Evolutionary conservation across 306 rosid species (phyloP), one percentile per base, ranked within the genome.

Genomic region (Dryas alaskensis): DNA sequence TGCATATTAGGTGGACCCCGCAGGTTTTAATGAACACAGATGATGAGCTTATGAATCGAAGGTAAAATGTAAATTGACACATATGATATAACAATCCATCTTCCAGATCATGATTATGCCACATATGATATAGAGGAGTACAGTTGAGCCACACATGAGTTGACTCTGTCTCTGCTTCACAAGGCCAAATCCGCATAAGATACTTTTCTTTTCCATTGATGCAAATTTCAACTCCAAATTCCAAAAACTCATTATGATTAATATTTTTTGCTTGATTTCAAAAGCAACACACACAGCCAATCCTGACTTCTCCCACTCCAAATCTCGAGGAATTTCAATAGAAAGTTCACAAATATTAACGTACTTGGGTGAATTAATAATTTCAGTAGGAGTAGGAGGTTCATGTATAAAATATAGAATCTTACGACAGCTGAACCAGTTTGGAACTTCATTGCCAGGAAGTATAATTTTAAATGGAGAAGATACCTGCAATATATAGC

Each of bases 211-310:
- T 1, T 39, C 46, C 65, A 13, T 31, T 60, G 45, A 60, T 6
- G 2, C 40, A 5, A 13, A 6, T 6, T 0, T 60, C 10, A 1
- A 8, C 60, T 8, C 4, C 0, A 55, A 55, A 47, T 11, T 0
- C 4, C 9, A 10, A 3, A 31, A 1, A 1, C n/a, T 0, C 10
- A 53, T n/a, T 0, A 53, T n/a, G 4, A 2, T 0, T 53, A 31
- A 22, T 22, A 22, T 22, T 22, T 2, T 31, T 31, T 31, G 37
- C 60, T 8, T 8, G 19, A 4, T 4, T 16, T 58, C 65, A 37
- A 37, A 6, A 37, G 37, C 65, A 12, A 6, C 45, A 61, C 11
- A 61, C 6, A 39, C 10, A 37, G 11, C 66, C 66, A 61, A 61
- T 61, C 47, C 5, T 39, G 46, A 37, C 2, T 7, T 60, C 46